phyloP scores from a whole-genome alignment of 2,329 filamentous ascomycete genomes.

The Tolypocladium capitatum region DNA sequence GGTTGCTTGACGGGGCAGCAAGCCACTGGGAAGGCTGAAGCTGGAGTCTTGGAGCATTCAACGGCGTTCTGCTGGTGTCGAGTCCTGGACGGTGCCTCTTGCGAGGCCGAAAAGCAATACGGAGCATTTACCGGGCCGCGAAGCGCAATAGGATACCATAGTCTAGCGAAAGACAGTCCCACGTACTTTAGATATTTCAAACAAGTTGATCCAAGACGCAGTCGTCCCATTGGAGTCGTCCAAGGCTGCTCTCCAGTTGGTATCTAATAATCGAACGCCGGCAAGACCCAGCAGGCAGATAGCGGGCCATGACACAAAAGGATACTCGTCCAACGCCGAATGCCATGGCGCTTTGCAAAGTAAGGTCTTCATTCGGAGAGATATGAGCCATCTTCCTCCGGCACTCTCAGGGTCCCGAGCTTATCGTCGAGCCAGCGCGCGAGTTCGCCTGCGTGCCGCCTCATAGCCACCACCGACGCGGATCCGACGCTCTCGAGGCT shows the following conservation, averaged over 20 bases:
- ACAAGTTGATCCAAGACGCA: neutral
- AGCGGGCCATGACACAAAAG: neutral
- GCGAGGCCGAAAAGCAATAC: neutral
- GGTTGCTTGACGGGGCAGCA: neutral
- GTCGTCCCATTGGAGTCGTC: neutral
- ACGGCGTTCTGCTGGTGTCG: neutral
- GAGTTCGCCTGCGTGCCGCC: conserved; percentile 45
- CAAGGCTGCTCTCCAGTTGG: neutral
- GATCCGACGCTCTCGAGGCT: conserved; percentile 25
- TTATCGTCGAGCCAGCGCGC: conserved; percentile 47
- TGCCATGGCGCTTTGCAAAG: neutral
- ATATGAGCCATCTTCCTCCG: conserved; percentile 28
- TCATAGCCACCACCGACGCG: conserved; percentile 35
- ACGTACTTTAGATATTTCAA: neutral
- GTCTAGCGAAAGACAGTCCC: neutral
- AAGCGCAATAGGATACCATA: neutral
- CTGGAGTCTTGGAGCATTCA: neutral
- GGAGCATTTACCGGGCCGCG: neutral
- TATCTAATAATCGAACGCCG: conserved; percentile 4
- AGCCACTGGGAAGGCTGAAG: neutral
- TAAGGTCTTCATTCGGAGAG: neutral
- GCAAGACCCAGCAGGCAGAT: neutral
- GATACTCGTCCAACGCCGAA: neutral
- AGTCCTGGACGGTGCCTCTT: neutral
- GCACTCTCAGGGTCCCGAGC: conserved; percentile 38